phyloP scores from a whole-genome alignment of 352 stramenopile species.

The Pythium pectinolyticum region DNA sequence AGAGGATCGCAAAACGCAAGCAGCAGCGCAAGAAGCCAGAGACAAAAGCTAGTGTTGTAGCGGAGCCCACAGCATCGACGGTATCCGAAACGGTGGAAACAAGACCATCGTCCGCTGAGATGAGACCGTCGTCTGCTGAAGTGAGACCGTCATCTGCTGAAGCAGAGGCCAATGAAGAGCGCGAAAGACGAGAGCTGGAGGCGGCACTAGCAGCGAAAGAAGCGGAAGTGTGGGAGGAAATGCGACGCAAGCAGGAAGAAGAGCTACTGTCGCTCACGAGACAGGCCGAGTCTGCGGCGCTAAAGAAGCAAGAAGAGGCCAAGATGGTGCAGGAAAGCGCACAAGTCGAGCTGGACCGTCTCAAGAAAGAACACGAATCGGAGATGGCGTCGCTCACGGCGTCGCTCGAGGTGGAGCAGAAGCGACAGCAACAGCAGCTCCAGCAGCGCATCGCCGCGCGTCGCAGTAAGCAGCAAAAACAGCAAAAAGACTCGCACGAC shows the following conservation, averaged over 20 bases:
- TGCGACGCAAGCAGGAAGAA: slow-evolving; percentile 25
- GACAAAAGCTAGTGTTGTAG: neutral
- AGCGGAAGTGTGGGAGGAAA: slow-evolving; percentile 9
- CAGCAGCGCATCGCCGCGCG: slow-evolving; percentile 61
- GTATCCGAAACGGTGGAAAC: no score
- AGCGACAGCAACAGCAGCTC: slow-evolving; percentile 54
- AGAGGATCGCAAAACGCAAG: slow-evolving; percentile 57
- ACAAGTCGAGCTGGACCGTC: slow-evolving; percentile 51
- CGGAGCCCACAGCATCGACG: neutral
- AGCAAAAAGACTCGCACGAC: slow-evolving; percentile 29
- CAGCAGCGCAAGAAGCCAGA: slow-evolving; percentile 31
- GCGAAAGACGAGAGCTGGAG: neutral
- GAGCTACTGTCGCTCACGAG: slow-evolving; percentile 10
- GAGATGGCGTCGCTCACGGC: slow-evolving; percentile 57
- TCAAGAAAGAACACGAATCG: slow-evolving; percentile 61
- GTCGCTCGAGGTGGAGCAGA: slow-evolving; percentile 43
- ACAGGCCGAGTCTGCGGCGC: slow-evolving; percentile 14
- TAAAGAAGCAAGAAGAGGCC: slow-evolving; percentile 20
- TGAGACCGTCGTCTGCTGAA: neutral
- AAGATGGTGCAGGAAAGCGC: slow-evolving; percentile 21
- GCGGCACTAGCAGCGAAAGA: slow-evolving; percentile 2
- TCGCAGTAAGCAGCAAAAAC: slow-evolving; percentile 38
- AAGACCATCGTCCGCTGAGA: neutral
- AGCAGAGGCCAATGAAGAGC: neutral
- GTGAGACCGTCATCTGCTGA: slow-evolving; percentile 1